Conservation (phyloP, 2,329 filamentous ascomycete species). For the Volutella citrinella region DNA sequence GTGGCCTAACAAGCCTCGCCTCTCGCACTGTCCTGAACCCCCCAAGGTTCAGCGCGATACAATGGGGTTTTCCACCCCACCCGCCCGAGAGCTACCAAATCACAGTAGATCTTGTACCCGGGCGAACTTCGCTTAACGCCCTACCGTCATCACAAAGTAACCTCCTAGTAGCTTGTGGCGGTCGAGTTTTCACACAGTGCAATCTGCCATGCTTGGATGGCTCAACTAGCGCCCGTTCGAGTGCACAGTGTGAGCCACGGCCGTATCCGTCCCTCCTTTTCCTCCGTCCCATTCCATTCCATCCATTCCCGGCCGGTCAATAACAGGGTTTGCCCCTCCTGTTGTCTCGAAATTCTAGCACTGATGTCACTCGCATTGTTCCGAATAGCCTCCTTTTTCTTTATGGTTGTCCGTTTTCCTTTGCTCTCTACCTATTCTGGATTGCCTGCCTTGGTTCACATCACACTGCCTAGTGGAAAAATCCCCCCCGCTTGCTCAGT, state of each 20-base stretch:
- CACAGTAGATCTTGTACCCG: not conserved
- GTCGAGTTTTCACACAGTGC: conserved; percentile 2
- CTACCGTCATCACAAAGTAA: conserved; percentile 1
- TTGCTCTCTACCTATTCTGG: too few species aligned
- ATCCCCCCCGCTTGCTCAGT: too few species aligned
- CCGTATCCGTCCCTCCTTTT: conserved; percentile 1
- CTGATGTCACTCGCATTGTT: too few species aligned
- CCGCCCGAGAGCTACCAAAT: conserved; percentile 4
- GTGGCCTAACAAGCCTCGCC: too few species aligned
- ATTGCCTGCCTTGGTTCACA: conserved; percentile 16
- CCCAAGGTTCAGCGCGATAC: too few species aligned
- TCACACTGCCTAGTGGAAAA: too few species aligned
- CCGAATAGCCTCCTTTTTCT: too few species aligned
- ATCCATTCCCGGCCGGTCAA: conserved; percentile 3
- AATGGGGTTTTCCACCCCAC: conserved; percentile 1
- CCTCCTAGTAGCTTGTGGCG: not conserved
- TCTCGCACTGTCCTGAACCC: too few species aligned
- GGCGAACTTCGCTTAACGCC: conserved; percentile 12
- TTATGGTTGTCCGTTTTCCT: too few species aligned
- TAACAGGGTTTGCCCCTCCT: conserved; percentile 1
- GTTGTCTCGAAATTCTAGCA: too few species aligned
- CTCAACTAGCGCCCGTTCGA: not conserved
- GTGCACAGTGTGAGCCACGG: conserved; percentile 4
- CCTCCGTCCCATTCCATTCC: conserved; percentile 5
- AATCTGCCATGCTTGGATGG: conserved; percentile 2